Evolutionary conservation across 306 rosid genomes (phyloP).

Genomic region (Acacia confusa): DNA sequence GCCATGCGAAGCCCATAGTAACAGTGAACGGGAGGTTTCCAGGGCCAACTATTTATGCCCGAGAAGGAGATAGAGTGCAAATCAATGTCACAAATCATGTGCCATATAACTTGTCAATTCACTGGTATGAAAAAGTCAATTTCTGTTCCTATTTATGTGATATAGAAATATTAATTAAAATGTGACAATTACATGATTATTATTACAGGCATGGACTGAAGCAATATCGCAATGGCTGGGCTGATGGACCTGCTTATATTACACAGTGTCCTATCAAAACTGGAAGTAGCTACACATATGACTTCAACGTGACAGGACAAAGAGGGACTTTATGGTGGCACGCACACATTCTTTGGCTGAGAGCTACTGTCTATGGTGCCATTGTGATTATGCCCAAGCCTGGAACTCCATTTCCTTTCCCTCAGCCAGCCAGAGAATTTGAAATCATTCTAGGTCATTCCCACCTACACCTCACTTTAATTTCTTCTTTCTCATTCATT

Average conservation of each 20-base stretch:
- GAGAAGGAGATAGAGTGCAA: constrained; percentile 58
- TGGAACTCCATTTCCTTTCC: constrained; percentile 53
- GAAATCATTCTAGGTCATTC: constrained; percentile 44
- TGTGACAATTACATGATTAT: neutral
- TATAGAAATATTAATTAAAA: neutral
- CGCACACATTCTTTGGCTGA: constrained; percentile 64
- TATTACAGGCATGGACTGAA: constrained; percentile 59
- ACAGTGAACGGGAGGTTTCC: constrained; percentile 55
- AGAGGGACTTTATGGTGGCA: constrained; percentile 72
- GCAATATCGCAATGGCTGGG: constrained; percentile 62
- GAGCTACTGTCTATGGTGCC: constrained; percentile 71
- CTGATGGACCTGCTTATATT: constrained; percentile 64
- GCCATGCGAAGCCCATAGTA: constrained; percentile 57
- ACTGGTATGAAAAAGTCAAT: constrained; percentile 2
- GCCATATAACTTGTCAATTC: constrained; percentile 16
- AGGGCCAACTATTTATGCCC: constrained; percentile 53
- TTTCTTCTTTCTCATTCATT: neutral
- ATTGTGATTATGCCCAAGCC: constrained; percentile 58
- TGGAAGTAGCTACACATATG: constrained; percentile 49
- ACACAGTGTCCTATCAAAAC: constrained; percentile 61
- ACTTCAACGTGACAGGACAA: constrained; percentile 64
- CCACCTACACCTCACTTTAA: neutral
- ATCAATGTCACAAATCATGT: constrained; percentile 52
- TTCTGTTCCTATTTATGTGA: neutral
- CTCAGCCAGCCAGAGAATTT: constrained; percentile 47